Percentiles rank a stretch among this genome's conserved stretches.
These are phyloP conservation scores for Prototheca wickerhamii DNA, from an alignment of 163 green algal genomes.

Conservation along the genomic window DNA sequence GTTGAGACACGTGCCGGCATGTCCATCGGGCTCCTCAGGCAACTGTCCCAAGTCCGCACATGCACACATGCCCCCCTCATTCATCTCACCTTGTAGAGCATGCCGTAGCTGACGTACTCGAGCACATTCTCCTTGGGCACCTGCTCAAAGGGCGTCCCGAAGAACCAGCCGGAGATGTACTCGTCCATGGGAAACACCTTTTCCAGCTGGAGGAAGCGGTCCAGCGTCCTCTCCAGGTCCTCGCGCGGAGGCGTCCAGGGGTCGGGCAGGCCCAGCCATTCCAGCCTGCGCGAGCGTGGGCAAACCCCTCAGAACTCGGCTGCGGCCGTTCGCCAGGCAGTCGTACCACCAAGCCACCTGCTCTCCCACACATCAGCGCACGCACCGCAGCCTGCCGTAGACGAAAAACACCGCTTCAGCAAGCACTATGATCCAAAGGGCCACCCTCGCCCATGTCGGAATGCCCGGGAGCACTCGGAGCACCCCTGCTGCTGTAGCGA, in stretches of 20 bases:
- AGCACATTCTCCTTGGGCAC: slow-evolving; percentile 42
- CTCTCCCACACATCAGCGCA: neutral
- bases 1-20: no score
- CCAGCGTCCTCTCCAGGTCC: slow-evolving; percentile 10
- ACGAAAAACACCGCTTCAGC: neutral
- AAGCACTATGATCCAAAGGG: neutral
- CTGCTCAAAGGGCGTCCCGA: slow-evolving; percentile 11
- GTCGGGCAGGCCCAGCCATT: neutral
- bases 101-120: slow-evolving; percentile 50
- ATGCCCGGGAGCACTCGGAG: no score
- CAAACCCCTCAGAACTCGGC: no score
- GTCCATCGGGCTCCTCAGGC: no score
- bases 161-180: slow-evolving; percentile 52
- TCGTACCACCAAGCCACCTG: no score
- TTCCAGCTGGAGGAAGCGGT: slow-evolving; percentile 32
- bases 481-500: no score
- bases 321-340: no score
- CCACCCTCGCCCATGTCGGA: neutral
- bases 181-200: slow-evolving; percentile 29
- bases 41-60: no score
- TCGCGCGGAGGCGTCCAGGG: neutral
- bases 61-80: no score
- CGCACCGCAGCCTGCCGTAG: neutral
- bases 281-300: no score
- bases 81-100: slow-evolving; percentile 29